Base-by-base conservation (phyloP, 805 yeast species). In the Ogataea sp. region DNA sequence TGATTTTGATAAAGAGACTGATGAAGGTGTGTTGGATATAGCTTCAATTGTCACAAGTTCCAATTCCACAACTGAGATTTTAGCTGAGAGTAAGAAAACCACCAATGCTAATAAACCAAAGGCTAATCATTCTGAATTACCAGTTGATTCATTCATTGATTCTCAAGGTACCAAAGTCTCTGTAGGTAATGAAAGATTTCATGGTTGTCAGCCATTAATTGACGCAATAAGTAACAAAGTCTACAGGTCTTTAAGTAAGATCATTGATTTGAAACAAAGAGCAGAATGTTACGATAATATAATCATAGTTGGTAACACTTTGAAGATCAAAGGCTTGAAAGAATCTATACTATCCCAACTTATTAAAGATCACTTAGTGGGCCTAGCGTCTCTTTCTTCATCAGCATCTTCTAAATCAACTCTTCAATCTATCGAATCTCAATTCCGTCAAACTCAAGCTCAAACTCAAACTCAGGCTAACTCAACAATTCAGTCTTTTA, bases 151-250 rank as follows among this genome's bases (percentile, higher is more conserved):
- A 6, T 90, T 89, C 54, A 55, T 66, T 24, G 95, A 84, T 59
- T 52, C 59, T 4, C 51, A 51, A n/a, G 83, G 85, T 4, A 64
- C 71, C 36, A 63, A 64, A 39, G 55, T 83, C n/a, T 65, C 65
- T 7, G 77, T 90, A n/a, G 97, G 97, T 2, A 83, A 80, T 43
- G 95, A 88, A 63, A 70, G 97, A 50, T 90, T 90, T 60, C 80
- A 75, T 55, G 97, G 97, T 1, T 66, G 83, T 28, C 77, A 72
- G 34, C 67, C 62, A 18, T 68, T 90, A 39, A 69, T 90, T 26
- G 65, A 61, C 4, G 53, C 55, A 18, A 68, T 90, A 17, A 70
- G 83, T 4, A 63, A 61, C 16, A 70, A 72, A 2, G 70, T 85
- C 2, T 76, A 75, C 36, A 59, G 63, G 23, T 65, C 77, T 0